Percentiles rank a stretch among this genome's conserved stretches.
These are phyloP conservation scores for Phytophthora hibernalis DNA, from an alignment of 352 stramenopile genomes.

Conservation along the genomic window DNA sequence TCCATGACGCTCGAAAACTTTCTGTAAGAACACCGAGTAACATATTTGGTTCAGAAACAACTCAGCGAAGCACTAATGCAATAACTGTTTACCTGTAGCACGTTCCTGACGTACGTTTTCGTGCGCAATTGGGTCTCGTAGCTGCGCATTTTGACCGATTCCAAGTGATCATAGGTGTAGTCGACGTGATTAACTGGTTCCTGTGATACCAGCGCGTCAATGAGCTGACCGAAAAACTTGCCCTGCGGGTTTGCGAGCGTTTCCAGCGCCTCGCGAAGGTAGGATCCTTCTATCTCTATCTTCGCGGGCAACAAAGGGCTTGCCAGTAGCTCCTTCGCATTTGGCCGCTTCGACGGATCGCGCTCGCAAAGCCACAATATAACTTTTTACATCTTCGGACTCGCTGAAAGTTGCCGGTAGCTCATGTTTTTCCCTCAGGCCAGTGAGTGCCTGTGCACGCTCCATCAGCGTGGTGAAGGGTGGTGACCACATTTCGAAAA, in stretches of 20 bases:
- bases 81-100: constrained; percentile 54
- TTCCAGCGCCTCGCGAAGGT: constrained; percentile 83
- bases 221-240: constrained; percentile 90
- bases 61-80: constrained; percentile 3
- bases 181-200: constrained; percentile 83
- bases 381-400: constrained; percentile 89
- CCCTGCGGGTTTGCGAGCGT: constrained; percentile 90
- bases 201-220: constrained; percentile 79
- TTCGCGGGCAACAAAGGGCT: constrained; percentile 79
- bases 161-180: constrained; percentile 88
- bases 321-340: constrained; percentile 70
- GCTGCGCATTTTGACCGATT: constrained; percentile 79
- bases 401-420: constrained; percentile 57
- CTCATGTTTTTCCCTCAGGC: constrained; percentile 76
- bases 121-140: constrained; percentile 73
- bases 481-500: constrained; percentile 96
- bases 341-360: constrained; percentile 74
- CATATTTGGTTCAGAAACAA: constrained; percentile 10
- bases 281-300: constrained; percentile 86
- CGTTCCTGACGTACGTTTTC: constrained; percentile 71
- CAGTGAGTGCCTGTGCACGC: constrained; percentile 77
- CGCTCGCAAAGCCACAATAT: constrained; percentile 88
- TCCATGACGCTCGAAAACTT: constrained; percentile 86
- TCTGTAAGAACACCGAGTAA: constrained; percentile 41
- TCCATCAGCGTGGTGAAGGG: constrained; percentile 94